Base-by-base conservation (phyloP, 768 basidiomycete genomes). In the Termitomyces sp. region DNA sequence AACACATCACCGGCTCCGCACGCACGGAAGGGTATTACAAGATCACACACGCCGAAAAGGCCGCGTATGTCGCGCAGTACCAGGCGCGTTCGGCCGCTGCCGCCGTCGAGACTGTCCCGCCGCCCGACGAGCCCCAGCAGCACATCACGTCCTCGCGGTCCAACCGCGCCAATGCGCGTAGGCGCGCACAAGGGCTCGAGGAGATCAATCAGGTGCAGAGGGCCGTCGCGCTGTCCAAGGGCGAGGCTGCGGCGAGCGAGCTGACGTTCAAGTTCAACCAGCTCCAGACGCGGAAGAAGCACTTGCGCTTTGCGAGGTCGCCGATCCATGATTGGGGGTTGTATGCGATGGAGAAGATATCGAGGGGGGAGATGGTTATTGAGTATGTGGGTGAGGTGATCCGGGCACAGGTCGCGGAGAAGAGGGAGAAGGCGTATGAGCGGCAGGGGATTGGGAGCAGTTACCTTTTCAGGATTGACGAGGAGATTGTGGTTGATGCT, bases 311-410 rank as follows among this genome's bases (percentile, higher is more conserved):
- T 66, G 90, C 93, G 4, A 80, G 94, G 41, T 95, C 92, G 25
- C 94, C 95, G 17, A 99, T 99, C 58, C 96, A 99, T 68, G 95
- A 96, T 65, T 99, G 96, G 91, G 97, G 97, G 4, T 69, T 99
- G 66, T 99, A 98, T 69, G 95, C 97, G 31, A 91, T 97, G 90
- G 97, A 99, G 77, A 84, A 85, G 66, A 98, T 99, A 62, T 84
- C 89, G 6, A 77, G 83, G 37, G 94, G 94, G 4, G 97, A 99
- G 75, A 98, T 99, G 95, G 96, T 99, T 31, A 98, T 98, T 72
- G 97, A 99, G 75, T 99, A 99, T 67, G 97, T 99, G 7, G 97
- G 97, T 19, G 97, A 99, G 79, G 82, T 98, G 61, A 94, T 98
- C 62, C 82, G 97, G 10, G 92, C 94, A 43, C 89, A 91, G 65